Percentiles rank a stretch among this genome's conserved stretches.
Evolutionary conservation across 75 land plant species (phyloP).

Genomic region (Larix kaempferi): DNA sequence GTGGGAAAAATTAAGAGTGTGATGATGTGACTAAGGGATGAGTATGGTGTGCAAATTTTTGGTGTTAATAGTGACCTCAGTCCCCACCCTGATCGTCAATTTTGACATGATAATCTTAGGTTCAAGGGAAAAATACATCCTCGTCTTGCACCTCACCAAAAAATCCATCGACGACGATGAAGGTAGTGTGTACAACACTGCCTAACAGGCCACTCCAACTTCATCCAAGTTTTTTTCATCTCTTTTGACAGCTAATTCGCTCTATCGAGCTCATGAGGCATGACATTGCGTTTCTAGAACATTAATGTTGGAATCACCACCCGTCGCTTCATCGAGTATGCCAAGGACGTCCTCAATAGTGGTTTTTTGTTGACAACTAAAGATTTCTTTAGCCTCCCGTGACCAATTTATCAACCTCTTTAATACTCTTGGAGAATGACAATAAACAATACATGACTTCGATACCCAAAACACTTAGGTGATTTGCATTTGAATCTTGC

Average conservation of each 20-base stretch:
- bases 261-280: conserved; percentile 73
- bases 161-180: background rate
- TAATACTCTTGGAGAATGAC: conserved; percentile 90
- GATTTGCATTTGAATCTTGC: conserved; percentile 42
- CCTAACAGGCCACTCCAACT: conserved; percentile 63
- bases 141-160: conserved; percentile 67
- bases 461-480: conserved; percentile 45
- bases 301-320: conserved; percentile 54
- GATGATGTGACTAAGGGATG: too few species aligned
- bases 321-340: conserved; percentile 66
- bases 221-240: conserved; percentile 74
- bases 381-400: conserved; percentile 74
- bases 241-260: conserved; percentile 87
- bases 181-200: conserved; percentile 25
- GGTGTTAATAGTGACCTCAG: too few species aligned
- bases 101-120: conserved; percentile 76
- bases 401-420: conserved; percentile 76
- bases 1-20: too few species aligned
- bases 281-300: conserved; percentile 75
- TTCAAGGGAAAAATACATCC: conserved; percentile 80
- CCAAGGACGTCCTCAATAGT: conserved; percentile 73
- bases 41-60: too few species aligned
- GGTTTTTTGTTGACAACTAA: conserved; percentile 54
- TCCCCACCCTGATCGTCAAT: conserved; percentile 86
- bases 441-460: conserved; percentile 61